Evolutionary conservation across 805 yeast species (phyloP), one percentile per base, ranked within the genome.

Genomic region (Zygoascus flipseniorum): DNA sequence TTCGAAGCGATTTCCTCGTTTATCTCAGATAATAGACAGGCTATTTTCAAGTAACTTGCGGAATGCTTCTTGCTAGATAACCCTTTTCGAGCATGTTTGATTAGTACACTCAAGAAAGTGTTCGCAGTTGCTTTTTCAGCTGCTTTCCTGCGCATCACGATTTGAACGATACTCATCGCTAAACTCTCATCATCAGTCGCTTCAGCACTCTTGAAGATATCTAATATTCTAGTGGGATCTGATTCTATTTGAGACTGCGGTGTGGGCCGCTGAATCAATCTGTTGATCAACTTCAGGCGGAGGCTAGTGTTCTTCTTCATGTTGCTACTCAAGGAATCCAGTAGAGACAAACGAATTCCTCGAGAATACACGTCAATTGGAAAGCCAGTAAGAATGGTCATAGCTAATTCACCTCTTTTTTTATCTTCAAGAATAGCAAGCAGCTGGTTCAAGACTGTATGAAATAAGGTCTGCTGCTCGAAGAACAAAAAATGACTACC

Each of bases 381-480:
- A 42, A 53, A 43, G n/a, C 37, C 6, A 13, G 20, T 14, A 20
- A 56, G 37, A 6, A 32, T 43, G 5, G 50, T 48, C 13, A 51
- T 16, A 11, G 43, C 11, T 16, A 51, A 20, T n/a, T 23, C 35
- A 5, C 13, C 20, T 10, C 19, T 19, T 5, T 44, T 19, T 26
- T 26, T 11, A 4, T 44, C 32, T 5, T 28, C 5, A 10, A 18
- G 16, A 14, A 16, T 18, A 5, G 5, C 26, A n/a, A 28, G 10
- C 11, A 44, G 35, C 16, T 18, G 16, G 14, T 28, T 23, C 8
- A 44, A 19, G 20, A 44, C 11, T 10, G n/a, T 16, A 13, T 23
- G 35, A 26, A 44, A 13, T 13, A 58, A 47, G 8, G 11, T 19
- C 13, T 37, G 23, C 51, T 56, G 59, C 20, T 58, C 61, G 42